Conservation (phyloP, 1,139 yeast species). For the Candida labiduridarum region DNA sequence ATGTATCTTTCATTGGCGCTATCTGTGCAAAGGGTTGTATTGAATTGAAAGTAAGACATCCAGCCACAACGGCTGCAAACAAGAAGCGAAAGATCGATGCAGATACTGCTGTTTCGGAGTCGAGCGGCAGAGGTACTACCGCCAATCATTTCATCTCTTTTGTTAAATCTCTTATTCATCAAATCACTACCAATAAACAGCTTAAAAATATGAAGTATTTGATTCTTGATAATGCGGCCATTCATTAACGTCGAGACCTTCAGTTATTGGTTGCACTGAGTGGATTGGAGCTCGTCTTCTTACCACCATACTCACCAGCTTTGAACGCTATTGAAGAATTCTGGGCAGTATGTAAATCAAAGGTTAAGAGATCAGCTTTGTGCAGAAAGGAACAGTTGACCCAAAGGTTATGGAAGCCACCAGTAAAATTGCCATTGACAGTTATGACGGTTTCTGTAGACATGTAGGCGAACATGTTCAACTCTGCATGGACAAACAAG, state of each 20-base stretch:
- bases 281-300: slow-evolving; percentile 10
- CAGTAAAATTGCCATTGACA: background rate
- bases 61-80: background rate
- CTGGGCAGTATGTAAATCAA: slow-evolving; percentile 9
- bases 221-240: too few relatives aligned
- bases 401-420: slow-evolving; percentile 4
- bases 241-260: slow-evolving; percentile 7
- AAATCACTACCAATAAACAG: background rate
- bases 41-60: slow-evolving; percentile 6
- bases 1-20: slow-evolving; percentile 16
- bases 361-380: slow-evolving; percentile 6
- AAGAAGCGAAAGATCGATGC: slow-evolving; percentile 2
- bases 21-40: slow-evolving; percentile 11
- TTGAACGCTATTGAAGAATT: slow-evolving; percentile 10
- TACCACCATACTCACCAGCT: slow-evolving; percentile 8
- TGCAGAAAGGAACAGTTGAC: too few relatives aligned
- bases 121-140: slow-evolving; percentile 3
- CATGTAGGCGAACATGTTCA: slow-evolving; percentile 1
- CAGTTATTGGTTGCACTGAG: slow-evolving; percentile 6
- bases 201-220: slow-evolving; percentile 3
- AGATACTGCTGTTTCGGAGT: background rate
- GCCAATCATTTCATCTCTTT: slow-evolving; percentile 4
- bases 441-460: slow-evolving; percentile 7
- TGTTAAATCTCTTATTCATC: slow-evolving; percentile 4
- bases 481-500: background rate